A percentile compares a stretch with the other conserved stretches of the same genome.
phyloP scores from a whole-genome alignment of 768 basidiomycete genomes.

The Solioccasus polychromus region DNA sequence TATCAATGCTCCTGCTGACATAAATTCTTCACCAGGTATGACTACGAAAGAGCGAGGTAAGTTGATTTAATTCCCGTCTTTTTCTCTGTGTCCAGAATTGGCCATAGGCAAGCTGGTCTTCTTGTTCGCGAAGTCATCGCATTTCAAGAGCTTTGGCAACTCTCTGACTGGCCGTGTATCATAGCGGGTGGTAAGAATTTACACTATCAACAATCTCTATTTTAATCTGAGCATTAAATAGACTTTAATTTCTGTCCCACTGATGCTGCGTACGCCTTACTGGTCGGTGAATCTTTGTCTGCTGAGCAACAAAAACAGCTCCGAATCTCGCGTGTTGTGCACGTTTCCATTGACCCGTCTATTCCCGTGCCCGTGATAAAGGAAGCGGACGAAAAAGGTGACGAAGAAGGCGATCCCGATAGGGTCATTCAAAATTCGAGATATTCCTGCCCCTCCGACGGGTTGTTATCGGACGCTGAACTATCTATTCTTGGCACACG shows the following conservation, averaged over 20 bases:
- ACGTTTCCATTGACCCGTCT: constrained; percentile 65
- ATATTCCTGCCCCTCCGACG: constrained; percentile 54
- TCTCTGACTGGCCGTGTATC: constrained; percentile 70
- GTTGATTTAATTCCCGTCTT: constrained; percentile 17
- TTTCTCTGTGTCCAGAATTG: not conserved
- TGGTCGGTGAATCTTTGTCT: constrained; percentile 60
- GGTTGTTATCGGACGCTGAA: constrained; percentile 60
- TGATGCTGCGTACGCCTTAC: constrained; percentile 78
- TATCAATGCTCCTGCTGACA: constrained; percentile 1
- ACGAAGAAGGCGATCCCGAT: constrained; percentile 54
- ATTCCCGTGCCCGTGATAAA: constrained; percentile 31
- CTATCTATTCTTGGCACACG: constrained; percentile 43
- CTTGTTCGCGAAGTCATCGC: constrained; percentile 59
- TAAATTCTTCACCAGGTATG: constrained; percentile 30
- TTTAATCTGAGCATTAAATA: constrained; percentile 27
- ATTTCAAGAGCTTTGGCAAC: constrained; percentile 48
- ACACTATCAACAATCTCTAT: not conserved
- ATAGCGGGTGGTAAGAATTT: constrained; percentile 69
- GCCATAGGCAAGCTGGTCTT: constrained; percentile 69
- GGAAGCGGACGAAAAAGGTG: constrained; percentile 38
- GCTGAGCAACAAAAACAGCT: constrained; percentile 52
- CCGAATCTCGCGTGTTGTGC: constrained; percentile 65
- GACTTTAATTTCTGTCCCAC: constrained; percentile 90
- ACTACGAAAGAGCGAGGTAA: constrained; percentile 81
- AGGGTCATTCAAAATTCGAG: constrained; percentile 74